Base-by-base conservation (phyloP, 2,329 filamentous ascomycete species). In the Aspergillus costaricaensis region DNA sequence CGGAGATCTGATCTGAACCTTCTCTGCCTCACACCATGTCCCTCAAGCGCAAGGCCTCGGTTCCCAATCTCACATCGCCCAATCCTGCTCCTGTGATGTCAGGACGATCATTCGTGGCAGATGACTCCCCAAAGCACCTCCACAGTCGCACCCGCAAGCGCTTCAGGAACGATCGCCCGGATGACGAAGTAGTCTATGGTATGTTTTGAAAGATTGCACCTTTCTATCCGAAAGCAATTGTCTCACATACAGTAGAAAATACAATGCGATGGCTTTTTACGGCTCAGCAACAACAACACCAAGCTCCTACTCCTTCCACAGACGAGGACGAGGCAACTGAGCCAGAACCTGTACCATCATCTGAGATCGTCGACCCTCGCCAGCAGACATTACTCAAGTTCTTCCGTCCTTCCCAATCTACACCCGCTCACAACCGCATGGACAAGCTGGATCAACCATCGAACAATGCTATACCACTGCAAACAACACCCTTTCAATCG, bases 41-140 rank as follows among this genome's bases (percentile, higher is more conserved):
- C 21, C 75, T 83, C 71, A 87, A 87, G 72, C 84, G 85, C 70
- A 87, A 87, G 71, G 82, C 84, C 48, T 84, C 83, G 44, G 78
- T 80, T 63, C 80, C 82, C 15, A 77, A 70, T 14, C 64, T 81
- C 17, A 69, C 79, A 38, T 77, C 80, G 47, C 73, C 76, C 38
- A 76, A 75, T 70, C 58, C 65, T 60, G 51, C 70, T 56, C 63
- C 59, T 63, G 62, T 66, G 51, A 47, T 60, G 36, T 53, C 65
- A 39, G 70, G 70, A 50, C 64, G 60, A 32, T 65, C 67, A 54
- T 68, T 74, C 65, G 70, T 66, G 27, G 67, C 72, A 62, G 68
- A 72, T 43, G 74, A 76, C 55, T 67, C 66, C 17, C 71, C 74
- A 17, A 73, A 70, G 67, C 74, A 86, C 65, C 78, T 86, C 48